phyloP scores from a whole-genome alignment of 257 asterid genomes.

The Leptodermis oblonga region DNA sequence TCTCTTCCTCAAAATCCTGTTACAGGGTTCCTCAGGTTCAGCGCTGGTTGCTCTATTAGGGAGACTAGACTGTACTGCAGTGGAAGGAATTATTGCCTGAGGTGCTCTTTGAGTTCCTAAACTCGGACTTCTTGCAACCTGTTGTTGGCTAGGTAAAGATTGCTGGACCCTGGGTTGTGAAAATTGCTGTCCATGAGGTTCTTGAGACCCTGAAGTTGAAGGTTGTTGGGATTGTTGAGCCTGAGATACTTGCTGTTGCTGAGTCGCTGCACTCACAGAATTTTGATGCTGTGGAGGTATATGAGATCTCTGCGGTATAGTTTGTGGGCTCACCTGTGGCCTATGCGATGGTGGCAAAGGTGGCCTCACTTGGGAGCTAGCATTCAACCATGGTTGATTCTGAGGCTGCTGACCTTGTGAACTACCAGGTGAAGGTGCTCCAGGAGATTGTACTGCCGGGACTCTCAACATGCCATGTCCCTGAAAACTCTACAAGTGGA shows the following conservation, averaged over 20 bases:
- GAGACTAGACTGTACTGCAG: slow-evolving; percentile 34
- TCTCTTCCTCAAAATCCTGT: slow-evolving; percentile 65
- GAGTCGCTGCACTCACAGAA: slow-evolving; percentile 36
- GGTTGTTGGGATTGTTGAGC: slow-evolving; percentile 48
- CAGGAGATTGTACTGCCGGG: slow-evolving; percentile 55
- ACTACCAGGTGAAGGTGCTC: slow-evolving; percentile 47
- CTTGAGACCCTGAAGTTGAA: slow-evolving; percentile 48
- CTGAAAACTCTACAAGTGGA: slow-evolving; percentile 51
- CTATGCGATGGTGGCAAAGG: slow-evolving; percentile 65
- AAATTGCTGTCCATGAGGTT: slow-evolving; percentile 52
- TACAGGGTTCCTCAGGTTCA: slow-evolving; percentile 60
- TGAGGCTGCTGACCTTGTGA: slow-evolving; percentile 52
- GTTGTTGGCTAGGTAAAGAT: slow-evolving; percentile 59
- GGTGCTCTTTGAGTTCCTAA: slow-evolving; percentile 59
- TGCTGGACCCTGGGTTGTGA: slow-evolving; percentile 55
- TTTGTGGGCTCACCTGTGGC: slow-evolving; percentile 57
- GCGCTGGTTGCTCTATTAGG: slow-evolving; percentile 34
- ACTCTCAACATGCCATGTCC: slow-evolving; percentile 73
- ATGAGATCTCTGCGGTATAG: slow-evolving; percentile 65
- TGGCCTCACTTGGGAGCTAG: slow-evolving; percentile 71
- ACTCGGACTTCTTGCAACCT: slow-evolving; percentile 50
- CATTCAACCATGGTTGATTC: slow-evolving; percentile 80
- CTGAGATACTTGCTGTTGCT: slow-evolving; percentile 44
- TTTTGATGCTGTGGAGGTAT: slow-evolving; percentile 55
- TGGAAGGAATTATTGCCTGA: slow-evolving; percentile 40